phyloP scores from a whole-genome alignment of 106 monocot genomes.

The Iris macrosiphon region DNA sequence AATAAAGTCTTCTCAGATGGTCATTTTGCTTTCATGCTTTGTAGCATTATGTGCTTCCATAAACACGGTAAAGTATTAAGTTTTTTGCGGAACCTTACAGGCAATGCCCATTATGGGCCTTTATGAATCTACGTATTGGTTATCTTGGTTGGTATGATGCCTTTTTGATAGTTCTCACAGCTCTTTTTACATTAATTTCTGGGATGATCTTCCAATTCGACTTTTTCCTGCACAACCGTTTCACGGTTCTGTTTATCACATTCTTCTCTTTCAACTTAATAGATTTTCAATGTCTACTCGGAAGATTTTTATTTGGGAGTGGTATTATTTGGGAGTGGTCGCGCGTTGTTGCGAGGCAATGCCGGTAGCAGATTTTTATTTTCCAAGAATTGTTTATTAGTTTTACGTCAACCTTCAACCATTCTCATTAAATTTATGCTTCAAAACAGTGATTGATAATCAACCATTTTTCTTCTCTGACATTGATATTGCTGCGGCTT shows the following conservation, averaged over 20 bases:
- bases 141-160: conserved; percentile 92
- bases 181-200: conserved; percentile 75
- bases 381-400: too few species aligned
- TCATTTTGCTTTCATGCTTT: neutral
- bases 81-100: conserved; percentile 29
- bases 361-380: too few species aligned
- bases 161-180: conserved; percentile 47
- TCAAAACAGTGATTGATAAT: too few species aligned
- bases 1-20: neutral
- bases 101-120: conserved; percentile 97
- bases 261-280: conserved; percentile 97
- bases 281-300: conserved; percentile 3
- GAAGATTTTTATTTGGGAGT: too few species aligned
- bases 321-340: too few species aligned
- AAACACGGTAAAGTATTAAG: neutral
- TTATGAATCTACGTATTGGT: conserved; percentile 90
- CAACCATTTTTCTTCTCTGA: too few species aligned
- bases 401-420: too few species aligned
- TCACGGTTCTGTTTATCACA: conserved; percentile 61
- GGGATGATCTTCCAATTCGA: conserved; percentile 95
- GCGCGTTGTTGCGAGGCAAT: too few species aligned
- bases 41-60: neutral
- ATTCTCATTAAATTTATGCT: too few species aligned
- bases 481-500: too few species aligned
- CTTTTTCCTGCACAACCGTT: conserved; percentile 87